Evolutionary conservation across 2,329 filamentous ascomycete genomes (phyloP), one percentile per base, ranked within the genome.

Genomic region (Simplicillium aogashimaense): DNA sequence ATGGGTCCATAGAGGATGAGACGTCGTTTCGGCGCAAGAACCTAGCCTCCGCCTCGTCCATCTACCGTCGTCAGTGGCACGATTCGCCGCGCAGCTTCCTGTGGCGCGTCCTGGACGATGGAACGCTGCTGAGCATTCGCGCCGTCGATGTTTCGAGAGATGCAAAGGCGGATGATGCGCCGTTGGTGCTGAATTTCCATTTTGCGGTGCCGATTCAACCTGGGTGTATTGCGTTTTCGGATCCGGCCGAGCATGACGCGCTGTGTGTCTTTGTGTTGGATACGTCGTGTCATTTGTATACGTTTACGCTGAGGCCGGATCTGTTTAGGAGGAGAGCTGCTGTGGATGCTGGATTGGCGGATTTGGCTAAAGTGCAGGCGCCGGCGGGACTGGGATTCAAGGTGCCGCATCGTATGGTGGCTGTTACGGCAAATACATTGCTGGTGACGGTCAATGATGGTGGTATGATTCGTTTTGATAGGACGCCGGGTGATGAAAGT

Each of bases 21-120:
- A 77, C 77, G 41, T 67, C 74, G 9, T 95, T 94, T 55, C 77
- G 81, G 48, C 69, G 74, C 44, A 80, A 76, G 47, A 77, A 85
- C 55, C 67, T 95, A 39, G 86, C 90, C 18, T 81, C 72, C 2
- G 77, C 88, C 28, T 83, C 86, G 20, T 87, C 86, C 3, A 74
- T 97, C 41, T 95, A 86, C 66, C 88, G 94, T 61, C 80, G 92
- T 41, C 76, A 76, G 58, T 76, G 83, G 58, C 78, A 83, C 54
- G 70, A 75, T 47, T 81, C 83, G 47, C 92, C 92, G 31, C 81
- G 85, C 55, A 86, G 78, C 60, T 94, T 97, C 56, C 72, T 95
- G 36, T 98, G 92, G 92, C 78, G 90, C 50, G 74, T 97, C 31
- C 65, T 95, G 45, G 83, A 94, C 54, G 79, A 86, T 52, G 78